A percentile compares a stretch with the other conserved stretches of the same genome.
Conservation (phyloP, 2,329 filamentous ascomycete genomes). For the Ascochyta lentis region DNA sequence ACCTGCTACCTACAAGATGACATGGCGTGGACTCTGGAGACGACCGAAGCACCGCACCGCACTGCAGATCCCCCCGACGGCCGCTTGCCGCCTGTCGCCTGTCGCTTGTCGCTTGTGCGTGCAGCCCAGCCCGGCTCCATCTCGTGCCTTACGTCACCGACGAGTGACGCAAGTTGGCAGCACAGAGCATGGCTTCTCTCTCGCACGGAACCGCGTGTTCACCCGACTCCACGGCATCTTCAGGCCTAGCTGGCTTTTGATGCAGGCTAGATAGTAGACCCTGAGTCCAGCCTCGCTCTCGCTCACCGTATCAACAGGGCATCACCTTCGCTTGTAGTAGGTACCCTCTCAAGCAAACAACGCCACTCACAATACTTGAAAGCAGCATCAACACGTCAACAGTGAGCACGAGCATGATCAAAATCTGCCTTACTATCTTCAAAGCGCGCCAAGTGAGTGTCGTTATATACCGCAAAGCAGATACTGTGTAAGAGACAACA, state of each 20-base stretch:
- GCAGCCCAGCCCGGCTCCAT: constrained; percentile 1
- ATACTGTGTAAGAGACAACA: not conserved
- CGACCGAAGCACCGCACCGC: constrained; percentile 2
- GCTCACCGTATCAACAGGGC: no score
- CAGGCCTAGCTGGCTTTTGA: not conserved
- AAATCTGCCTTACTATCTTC: no score
- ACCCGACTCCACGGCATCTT: constrained; percentile 6
- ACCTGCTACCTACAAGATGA: constrained; percentile 12
- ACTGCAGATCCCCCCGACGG: constrained; percentile 11
- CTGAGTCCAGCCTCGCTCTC: not conserved
- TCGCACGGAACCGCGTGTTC: not conserved
- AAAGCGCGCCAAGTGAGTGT: not conserved
- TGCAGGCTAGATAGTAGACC: not conserved
- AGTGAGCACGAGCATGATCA: no score
- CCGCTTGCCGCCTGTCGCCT: constrained; percentile 2
- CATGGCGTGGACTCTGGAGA: constrained; percentile 16
- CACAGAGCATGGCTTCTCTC: constrained; percentile 2
- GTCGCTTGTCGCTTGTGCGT: not conserved
- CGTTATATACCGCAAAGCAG: not conserved
- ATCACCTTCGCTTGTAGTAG: no score
- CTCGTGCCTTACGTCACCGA: constrained; percentile 5
- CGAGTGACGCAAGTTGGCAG: constrained; percentile 1
- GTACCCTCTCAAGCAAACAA: no score
- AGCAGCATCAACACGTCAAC: no score
- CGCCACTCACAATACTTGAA: no score